phyloP scores from a whole-genome alignment of 305 asterid genomes.

The Fraxinus xanthoxyloides region DNA sequence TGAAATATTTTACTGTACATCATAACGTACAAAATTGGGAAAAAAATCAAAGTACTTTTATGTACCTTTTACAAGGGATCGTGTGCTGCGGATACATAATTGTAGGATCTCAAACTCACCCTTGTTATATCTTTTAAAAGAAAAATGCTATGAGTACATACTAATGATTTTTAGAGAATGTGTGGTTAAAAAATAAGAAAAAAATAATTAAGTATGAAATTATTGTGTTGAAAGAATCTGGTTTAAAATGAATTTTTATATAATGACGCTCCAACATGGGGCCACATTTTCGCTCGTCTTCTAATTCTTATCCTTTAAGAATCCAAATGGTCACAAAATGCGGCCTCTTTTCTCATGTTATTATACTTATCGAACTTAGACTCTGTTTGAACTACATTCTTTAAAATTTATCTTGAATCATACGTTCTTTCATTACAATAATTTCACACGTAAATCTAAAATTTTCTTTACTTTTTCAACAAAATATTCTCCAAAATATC shows the following conservation, averaged over 20 bases:
- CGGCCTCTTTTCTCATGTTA: neutral
- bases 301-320: constrained; percentile 4
- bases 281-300: neutral
- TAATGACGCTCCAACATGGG: neutral
- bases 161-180: neutral
- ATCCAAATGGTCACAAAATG: constrained; percentile 14
- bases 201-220: no score
- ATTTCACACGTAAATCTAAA: neutral
- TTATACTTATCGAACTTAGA: neutral
- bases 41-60: neutral
- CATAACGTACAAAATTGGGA: neutral
- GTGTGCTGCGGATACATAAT: no score
- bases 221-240: no score
- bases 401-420: neutral
- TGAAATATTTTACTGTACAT: neutral
- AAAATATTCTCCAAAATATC: neutral
- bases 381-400: neutral
- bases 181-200: no score
- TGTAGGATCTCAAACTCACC: no score
- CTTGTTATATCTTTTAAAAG: no score
- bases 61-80: neutral
- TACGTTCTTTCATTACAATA: neutral
- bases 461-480: neutral
- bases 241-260: no score
- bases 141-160: no score